Conservation (phyloP, 2,329 filamentous ascomycete genomes). For the Metarhizium robertsii region DNA sequence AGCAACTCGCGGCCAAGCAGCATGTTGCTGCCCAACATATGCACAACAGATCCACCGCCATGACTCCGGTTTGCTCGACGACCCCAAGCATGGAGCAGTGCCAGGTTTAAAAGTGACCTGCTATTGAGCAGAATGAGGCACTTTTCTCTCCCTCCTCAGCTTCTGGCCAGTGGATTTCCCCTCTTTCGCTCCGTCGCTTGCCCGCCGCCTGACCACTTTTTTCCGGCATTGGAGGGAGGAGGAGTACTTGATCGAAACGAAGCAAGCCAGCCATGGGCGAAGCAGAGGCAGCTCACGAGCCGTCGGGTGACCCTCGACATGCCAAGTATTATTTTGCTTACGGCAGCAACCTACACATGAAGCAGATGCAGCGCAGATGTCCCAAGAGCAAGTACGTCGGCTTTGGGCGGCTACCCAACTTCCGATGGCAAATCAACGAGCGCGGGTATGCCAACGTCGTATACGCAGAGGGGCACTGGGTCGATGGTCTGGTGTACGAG, state of each 20-base stretch:
- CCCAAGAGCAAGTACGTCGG: constrained; percentile 31
- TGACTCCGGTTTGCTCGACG: neutral
- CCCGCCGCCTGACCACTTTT: neutral
- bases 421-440: constrained; percentile 38
- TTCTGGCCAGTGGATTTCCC: neutral
- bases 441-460: constrained; percentile 36
- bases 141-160: neutral
- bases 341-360: constrained; percentile 34
- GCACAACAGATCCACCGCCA: constrained; percentile 10
- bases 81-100: neutral
- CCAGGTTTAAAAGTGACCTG: neutral
- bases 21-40: constrained; percentile 14
- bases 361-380: constrained; percentile 35
- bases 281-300: neutral
- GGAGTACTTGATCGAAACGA: neutral
- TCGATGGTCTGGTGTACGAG: constrained; percentile 32
- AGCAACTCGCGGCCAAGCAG: neutral
- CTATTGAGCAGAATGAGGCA: neutral
- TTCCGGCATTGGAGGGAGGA: neutral
- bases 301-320: constrained; percentile 10
- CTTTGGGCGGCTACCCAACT: constrained; percentile 25
- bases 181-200: neutral
- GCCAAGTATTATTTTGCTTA: constrained; percentile 35
- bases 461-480: constrained; percentile 21
- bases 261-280: neutral